Evolutionary conservation across 2,329 filamentous ascomycete species (phyloP), one percentile per base, ranked within the genome.

Genomic region (Stagonosporopsis vannaccii): DNA sequence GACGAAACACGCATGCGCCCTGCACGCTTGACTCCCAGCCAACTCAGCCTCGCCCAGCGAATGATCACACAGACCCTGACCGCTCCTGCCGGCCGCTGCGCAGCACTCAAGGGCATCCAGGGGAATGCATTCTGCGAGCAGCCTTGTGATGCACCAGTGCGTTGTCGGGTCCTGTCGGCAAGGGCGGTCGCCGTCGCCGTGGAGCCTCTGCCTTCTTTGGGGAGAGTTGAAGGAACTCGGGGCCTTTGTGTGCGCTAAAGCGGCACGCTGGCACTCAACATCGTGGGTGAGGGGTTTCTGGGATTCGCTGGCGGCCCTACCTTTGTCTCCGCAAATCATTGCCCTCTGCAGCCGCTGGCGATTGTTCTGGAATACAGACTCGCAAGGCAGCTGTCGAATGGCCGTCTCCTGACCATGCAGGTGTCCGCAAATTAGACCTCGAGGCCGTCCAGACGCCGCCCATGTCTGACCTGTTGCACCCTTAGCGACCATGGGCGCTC

Each of bases 1-100:
- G 41, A 33, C 50, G 50, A 69, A 69, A 69, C 65, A 55, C 63
- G 63, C 62, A 61, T 67, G 60, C 66, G 62, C 53, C 51, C 57
- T 52, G 50, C 42, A 65, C 66, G 66, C 67, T 67, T 68, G 30
- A 57, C 35, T 61, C 61, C 52, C 63, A 57, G 63, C 60, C 63
- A 69, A 48, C 59, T 58, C 63, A 61, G 61, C 62, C 62, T 63
- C 47, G 53, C 47, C 47, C 56, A 60, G 48, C 57, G 47, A 45
- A 63, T 69, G 62, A 67, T 61, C 65, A 44, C 54, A 50, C 51
- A 26, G 42, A 45, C 62, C 60, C 59, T 68, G 65, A 67, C 66
- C 67, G 65, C 67, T 65, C 59, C 59, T 64, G 61, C 59, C 60
- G 58, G 53, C 58, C 48, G 51, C 44, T 30, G 51, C 54, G 49